phyloP scores from a whole-genome alignment of 2,329 filamentous ascomycete genomes.

The Chrysoporthe austroafricana region DNA sequence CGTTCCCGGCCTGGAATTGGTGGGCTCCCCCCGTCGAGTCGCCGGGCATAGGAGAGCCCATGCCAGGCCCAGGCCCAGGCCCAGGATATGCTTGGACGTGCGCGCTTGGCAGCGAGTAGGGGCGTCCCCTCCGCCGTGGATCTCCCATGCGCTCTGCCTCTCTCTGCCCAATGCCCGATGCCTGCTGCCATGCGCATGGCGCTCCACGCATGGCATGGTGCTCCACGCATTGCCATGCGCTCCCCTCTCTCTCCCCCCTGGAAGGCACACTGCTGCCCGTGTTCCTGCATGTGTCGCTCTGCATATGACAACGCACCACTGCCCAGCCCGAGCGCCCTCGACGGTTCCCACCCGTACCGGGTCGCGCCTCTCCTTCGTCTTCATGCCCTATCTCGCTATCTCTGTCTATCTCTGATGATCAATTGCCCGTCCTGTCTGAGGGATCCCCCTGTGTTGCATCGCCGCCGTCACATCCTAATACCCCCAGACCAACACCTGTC shows the following conservation, averaged over 20 bases:
- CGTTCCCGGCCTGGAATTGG: too few species aligned
- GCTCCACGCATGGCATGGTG: not conserved
- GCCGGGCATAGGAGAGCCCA: too few species aligned
- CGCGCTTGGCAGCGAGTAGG: too few species aligned
- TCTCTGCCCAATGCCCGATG: not conserved
- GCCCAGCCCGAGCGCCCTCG: not conserved
- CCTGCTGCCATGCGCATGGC: not conserved
- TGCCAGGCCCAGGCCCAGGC: too few species aligned
- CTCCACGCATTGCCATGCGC: not conserved
- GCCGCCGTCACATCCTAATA: slow-evolving; percentile 5
- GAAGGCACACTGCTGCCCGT: not conserved
- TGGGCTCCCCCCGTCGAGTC: too few species aligned
- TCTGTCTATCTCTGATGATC: not conserved
- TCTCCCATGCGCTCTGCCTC: too few species aligned
- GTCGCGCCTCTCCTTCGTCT: not conserved
- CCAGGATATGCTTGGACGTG: too few species aligned
- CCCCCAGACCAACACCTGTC: too few species aligned
- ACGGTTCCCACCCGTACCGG: not conserved
- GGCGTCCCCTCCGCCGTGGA: too few species aligned
- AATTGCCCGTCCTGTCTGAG: not conserved
- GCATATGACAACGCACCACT: slow-evolving; percentile 7
- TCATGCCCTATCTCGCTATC: not conserved
- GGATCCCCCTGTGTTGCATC: not conserved
- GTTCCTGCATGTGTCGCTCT: slow-evolving; percentile 3
- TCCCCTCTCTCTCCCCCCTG: not conserved